Percentiles rank a stretch among this genome's conserved stretches.
These are phyloP conservation scores for Starmerella lactis-condensi DNA, from an alignment of 805 yeast species.

Conservation along the genomic window DNA sequence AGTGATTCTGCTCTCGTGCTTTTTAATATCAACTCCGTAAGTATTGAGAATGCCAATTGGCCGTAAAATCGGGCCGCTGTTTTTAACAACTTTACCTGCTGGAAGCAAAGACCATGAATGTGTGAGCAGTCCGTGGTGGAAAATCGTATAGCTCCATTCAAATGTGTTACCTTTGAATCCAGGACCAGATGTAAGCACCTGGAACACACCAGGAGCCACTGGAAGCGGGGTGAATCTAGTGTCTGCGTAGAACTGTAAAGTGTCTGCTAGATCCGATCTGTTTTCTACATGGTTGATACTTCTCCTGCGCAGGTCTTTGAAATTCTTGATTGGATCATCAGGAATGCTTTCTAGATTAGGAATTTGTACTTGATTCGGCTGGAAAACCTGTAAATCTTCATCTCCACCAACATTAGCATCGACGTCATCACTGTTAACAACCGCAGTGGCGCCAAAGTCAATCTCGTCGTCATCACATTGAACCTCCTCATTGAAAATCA, in stretches of 20 bases:
- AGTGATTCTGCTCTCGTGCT: slow-evolving; percentile 11
- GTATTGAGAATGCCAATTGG: slow-evolving; percentile 17
- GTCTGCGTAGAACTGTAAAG: slow-evolving; percentile 9
- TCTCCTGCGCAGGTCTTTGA: slow-evolving; percentile 1
- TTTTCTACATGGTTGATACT: too few species aligned
- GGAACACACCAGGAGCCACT: slow-evolving; percentile 10
- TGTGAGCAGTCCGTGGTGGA: slow-evolving; percentile 16
- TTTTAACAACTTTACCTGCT: slow-evolving; percentile 2
- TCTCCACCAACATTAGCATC: too few species aligned
- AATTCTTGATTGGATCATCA: background rate
- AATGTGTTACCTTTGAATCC: slow-evolving; percentile 6
- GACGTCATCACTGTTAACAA: too few species aligned
- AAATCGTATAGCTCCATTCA: slow-evolving; percentile 11
- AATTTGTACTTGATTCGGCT: too few species aligned
- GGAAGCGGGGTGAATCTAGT: slow-evolving; percentile 13
- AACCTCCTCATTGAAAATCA: too few species aligned
- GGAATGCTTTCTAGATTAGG: too few species aligned
- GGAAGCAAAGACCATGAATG: slow-evolving; percentile 18
- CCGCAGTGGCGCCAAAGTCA: too few species aligned
- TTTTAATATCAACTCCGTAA: slow-evolving; percentile 5
- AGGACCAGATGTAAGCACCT: slow-evolving; percentile 11
- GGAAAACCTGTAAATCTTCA: too few species aligned
- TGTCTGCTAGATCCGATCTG: too few species aligned
- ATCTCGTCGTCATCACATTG: too few species aligned
- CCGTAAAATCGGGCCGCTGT: slow-evolving; percentile 7